These are phyloP conservation scores for Echinochloa phyllopogon DNA, from an alignment of 176 grass and related monocot genomes.

Conservation along the genomic window DNA sequence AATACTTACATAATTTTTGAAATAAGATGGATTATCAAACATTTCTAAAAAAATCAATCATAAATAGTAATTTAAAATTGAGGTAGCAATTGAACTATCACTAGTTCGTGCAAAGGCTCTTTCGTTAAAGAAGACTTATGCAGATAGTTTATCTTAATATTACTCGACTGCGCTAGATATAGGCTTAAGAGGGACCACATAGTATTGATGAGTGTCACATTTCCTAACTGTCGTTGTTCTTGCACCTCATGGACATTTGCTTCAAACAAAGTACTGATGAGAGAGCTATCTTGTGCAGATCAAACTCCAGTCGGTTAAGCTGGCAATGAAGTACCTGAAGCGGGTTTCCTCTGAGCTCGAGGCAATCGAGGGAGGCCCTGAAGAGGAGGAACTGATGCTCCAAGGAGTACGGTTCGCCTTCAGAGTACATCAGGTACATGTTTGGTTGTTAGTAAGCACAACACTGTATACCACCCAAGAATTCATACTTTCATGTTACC, in stretches of 20 bases:
- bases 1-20: too few relatives aligned
- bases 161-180: neutral
- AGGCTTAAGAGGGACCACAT: neutral
- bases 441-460: neutral
- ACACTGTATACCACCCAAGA: neutral
- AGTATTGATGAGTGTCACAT: too few relatives aligned
- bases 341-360: slow-evolving; percentile 89
- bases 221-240: too few relatives aligned
- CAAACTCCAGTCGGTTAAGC: slow-evolving; percentile 82
- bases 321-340: slow-evolving; percentile 90
- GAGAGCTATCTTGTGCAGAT: slow-evolving; percentile 56
- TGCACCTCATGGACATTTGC: neutral
- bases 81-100: too few relatives aligned
- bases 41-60: too few relatives aligned
- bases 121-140: neutral
- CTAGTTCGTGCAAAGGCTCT: too few relatives aligned
- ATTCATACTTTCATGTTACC: neutral
- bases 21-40: too few relatives aligned
- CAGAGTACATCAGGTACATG: slow-evolving; percentile 89
- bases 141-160: neutral
- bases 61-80: too few relatives aligned
- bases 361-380: slow-evolving; percentile 57
- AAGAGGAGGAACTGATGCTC: slow-evolving; percentile 96
- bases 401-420: slow-evolving; percentile 96
- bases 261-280: neutral